Evolutionary conservation across 2,329 filamentous ascomycete genomes (phyloP), one percentile per base, ranked within the genome.

Genomic region (Fusarium austroafricanum): DNA sequence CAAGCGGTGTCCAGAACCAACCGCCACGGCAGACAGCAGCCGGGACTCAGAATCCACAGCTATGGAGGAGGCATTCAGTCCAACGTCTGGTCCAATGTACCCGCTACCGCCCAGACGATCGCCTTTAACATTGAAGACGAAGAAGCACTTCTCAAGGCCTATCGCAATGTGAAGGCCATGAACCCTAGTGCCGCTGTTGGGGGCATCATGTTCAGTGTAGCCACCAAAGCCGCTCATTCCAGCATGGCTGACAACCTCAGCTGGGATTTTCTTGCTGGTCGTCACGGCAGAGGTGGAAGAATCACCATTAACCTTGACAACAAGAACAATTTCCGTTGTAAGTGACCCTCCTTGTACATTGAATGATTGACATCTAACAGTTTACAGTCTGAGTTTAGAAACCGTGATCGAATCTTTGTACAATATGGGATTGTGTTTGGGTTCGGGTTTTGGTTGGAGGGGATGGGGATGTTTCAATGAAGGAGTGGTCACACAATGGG

Each of bases 101-200:
- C 43, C 6, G 40, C n/a, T 1, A 6, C 51, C 2, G 26, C 54
- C 2, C 58, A 64, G 18, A 37, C 63, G 0, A 51, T 67, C 14
- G 45, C 63, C 2, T 58, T 67, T 12, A 55, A 56, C 6, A 52
- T 67, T 0, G 26, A 67, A 2, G 52, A 50, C 7, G 57, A 67
- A 10, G 57, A 67, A 5, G 54, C 63, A 1, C 47, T 63, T 0
- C 10, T 63, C 3, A 23, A 62, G 21, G 63, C 43, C 3, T 67
- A 67, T 11, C 58, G 46, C 1, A 42, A 46, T 2, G 63, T 67
- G 3, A 63, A 57, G 23, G 33, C 63, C 11, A 63, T 67, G 64
- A 67, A 67, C 15, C 52, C 57, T 0, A 45, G 40, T 3, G 51
- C 44, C 0, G 11, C 31, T 5, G 53, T 67, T 6, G 64, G 63